These are phyloP conservation scores for Suzukiozyma palmioleophila DNA, from an alignment of 1,139 yeast genomes.

Conservation along the genomic window DNA sequence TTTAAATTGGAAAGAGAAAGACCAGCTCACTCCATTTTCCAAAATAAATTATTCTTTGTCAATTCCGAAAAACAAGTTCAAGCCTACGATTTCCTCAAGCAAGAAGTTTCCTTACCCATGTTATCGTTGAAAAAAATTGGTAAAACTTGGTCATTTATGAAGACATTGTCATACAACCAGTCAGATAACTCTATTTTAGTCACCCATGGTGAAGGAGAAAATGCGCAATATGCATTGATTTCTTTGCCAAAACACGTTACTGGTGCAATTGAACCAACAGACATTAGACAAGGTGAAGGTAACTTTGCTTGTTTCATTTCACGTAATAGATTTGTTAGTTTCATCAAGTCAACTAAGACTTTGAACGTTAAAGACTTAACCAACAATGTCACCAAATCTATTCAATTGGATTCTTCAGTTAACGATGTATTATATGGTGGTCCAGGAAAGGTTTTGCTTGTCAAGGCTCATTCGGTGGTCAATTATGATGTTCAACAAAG, in stretches of 20 bases:
- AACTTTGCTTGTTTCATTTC: slow-evolving; percentile 87
- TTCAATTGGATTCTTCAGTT: slow-evolving; percentile 69
- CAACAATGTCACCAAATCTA: slow-evolving; percentile 75
- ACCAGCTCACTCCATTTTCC: slow-evolving; percentile 79
- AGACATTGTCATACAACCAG: slow-evolving; percentile 85
- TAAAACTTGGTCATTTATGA: slow-evolving; percentile 79
- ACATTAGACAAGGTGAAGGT: slow-evolving; percentile 75
- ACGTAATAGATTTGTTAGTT: slow-evolving; percentile 88
- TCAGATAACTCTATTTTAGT: slow-evolving; percentile 84
- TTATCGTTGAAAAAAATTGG: slow-evolving; percentile 82
- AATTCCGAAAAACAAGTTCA: slow-evolving; percentile 87
- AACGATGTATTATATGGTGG: slow-evolving; percentile 75
- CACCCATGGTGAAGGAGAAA: slow-evolving; percentile 68
- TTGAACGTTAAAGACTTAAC: slow-evolving; percentile 81
- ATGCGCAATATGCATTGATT: slow-evolving; percentile 66
- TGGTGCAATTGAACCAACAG: slow-evolving; percentile 88
- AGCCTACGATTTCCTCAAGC: slow-evolving; percentile 60
- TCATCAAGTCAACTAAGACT: slow-evolving; percentile 56
- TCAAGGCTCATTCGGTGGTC: slow-evolving; percentile 69
- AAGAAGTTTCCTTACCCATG: slow-evolving; percentile 70
- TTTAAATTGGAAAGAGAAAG: slow-evolving; percentile 97
- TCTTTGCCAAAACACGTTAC: slow-evolving; percentile 81
- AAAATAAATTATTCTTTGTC: slow-evolving; percentile 66
- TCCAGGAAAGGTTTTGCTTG: slow-evolving; percentile 76
- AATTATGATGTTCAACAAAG: slow-evolving; percentile 93